These are phyloP conservation scores for Aphanomyces cochlioides DNA, from an alignment of 352 stramenopile species.

Conservation along the genomic window DNA sequence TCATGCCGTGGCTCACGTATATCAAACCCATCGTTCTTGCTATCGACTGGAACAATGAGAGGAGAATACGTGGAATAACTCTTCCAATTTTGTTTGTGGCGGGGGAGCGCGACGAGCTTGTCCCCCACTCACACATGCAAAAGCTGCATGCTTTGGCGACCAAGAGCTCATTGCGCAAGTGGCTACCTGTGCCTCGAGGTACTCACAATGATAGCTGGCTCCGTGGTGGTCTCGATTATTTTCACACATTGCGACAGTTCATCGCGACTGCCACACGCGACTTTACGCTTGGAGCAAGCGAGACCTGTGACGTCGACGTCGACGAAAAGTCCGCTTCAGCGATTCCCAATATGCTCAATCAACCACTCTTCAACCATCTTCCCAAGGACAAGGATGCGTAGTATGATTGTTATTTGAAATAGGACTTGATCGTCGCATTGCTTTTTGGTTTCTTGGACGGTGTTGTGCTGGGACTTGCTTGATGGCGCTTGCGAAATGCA, in stretches of 20 bases:
- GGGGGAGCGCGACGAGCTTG: constrained; percentile 86
- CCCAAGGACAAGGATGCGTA: constrained; percentile 1
- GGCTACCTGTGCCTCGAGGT: constrained; percentile 79
- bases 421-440: constrained; percentile 17
- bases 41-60: constrained; percentile 87
- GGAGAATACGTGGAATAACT: constrained; percentile 51
- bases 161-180: constrained; percentile 48
- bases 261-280: constrained; percentile 41
- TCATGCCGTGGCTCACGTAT: constrained; percentile 89
- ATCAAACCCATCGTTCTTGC: constrained; percentile 88
- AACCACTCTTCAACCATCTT: constrained; percentile 13
- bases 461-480: background rate
- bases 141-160: constrained; percentile 63
- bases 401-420: constrained; percentile 5
- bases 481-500: background rate
- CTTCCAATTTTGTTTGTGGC: constrained; percentile 90
- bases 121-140: constrained; percentile 89
- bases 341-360: constrained; percentile 27
- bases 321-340: background rate
- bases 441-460: background rate
- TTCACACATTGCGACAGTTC: constrained; percentile 61
- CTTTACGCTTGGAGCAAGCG: background rate
- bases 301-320: background rate
- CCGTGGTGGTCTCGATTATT: constrained; percentile 86
- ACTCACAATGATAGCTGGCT: constrained; percentile 95